Conservation (phyloP, 345 rosid species). For the Linum trigynum region DNA sequence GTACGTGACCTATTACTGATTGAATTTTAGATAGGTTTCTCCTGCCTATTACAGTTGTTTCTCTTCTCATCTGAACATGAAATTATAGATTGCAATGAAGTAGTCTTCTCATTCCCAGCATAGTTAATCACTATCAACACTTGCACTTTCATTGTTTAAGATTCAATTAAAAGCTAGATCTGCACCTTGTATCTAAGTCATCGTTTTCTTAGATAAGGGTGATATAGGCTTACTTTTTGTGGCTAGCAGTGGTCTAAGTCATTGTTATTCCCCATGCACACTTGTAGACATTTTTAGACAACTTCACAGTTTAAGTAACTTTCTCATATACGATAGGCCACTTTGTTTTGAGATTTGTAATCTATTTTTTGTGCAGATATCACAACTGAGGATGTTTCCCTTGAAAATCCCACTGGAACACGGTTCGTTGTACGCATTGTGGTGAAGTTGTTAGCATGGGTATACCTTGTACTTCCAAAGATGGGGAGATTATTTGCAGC, state of each 20-base stretch:
- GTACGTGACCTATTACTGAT: conserved; percentile 4
- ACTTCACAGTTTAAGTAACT: background rate
- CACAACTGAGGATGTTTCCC: conserved; percentile 18
- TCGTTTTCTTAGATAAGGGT: no score
- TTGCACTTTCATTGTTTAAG: background rate
- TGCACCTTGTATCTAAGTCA: no score
- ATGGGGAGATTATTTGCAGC: conserved; percentile 33
- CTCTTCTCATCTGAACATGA: background rate
- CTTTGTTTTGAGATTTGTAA: background rate
- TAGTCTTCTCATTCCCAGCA: no score
- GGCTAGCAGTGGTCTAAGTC: no score
- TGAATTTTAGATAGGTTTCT: background rate
- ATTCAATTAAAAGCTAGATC: background rate
- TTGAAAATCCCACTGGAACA: conserved; percentile 27
- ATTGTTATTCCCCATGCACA: background rate
- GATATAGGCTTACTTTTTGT: no score
- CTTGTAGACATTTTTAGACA: background rate
- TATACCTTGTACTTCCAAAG: conserved; percentile 37
- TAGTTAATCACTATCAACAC: no score
- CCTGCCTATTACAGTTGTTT: background rate
- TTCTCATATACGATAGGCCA: background rate
- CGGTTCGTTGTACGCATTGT: conserved; percentile 29
- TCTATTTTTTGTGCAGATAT: conserved; percentile 36
- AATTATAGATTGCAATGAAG: no score
- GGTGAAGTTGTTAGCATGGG: conserved; percentile 40